These are phyloP conservation scores for Phoma sp. DNA, from an alignment of 2,329 filamentous ascomycete genomes.

Conservation along the genomic window DNA sequence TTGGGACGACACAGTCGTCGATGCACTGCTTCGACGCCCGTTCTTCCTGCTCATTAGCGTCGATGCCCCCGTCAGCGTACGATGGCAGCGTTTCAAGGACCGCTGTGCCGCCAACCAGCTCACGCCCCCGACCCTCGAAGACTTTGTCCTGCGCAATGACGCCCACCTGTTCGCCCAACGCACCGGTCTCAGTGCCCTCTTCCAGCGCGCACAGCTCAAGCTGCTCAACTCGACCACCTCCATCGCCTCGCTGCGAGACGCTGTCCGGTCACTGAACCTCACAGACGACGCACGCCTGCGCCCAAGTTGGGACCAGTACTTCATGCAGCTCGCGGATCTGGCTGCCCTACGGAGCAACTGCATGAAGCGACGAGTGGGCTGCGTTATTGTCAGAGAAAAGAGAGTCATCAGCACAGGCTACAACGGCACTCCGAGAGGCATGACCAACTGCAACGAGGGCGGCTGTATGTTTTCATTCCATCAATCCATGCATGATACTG, in stretches of 20 bases:
- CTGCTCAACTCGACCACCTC: constrained; percentile 84
- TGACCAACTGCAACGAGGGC: constrained; percentile 90
- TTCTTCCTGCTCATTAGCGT: constrained; percentile 94
- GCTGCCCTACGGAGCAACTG: constrained; percentile 93
- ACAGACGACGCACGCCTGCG: constrained; percentile 80
- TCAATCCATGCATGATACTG: background rate
- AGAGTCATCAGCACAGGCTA: constrained; percentile 95
- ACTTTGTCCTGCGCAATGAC: constrained; percentile 72
- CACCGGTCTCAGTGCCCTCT: constrained; percentile 75
- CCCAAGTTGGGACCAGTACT: constrained; percentile 95
- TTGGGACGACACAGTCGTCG: constrained; percentile 73
- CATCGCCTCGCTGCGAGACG: constrained; percentile 73
- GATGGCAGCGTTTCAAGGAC: constrained; percentile 79
- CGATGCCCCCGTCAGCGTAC: constrained; percentile 84
- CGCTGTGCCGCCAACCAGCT: constrained; percentile 60
- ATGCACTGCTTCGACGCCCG: constrained; percentile 78
- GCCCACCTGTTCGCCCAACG: constrained; percentile 73
- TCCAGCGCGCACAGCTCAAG: constrained; percentile 81
- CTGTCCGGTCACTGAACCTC: constrained; percentile 77
- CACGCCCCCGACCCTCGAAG: constrained; percentile 62
- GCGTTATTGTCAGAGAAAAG: constrained; percentile 84
- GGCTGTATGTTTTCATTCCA: constrained; percentile 66
- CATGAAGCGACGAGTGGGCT: constrained; percentile 97
- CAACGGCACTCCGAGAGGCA: constrained; percentile 91
- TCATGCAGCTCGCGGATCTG: constrained; percentile 94